Percentiles rank a stretch among this genome's conserved stretches.
These are phyloP conservation scores for Erythrobasidium yunnanense DNA, from an alignment of 768 basidiomycete species.

Conservation along the genomic window DNA sequence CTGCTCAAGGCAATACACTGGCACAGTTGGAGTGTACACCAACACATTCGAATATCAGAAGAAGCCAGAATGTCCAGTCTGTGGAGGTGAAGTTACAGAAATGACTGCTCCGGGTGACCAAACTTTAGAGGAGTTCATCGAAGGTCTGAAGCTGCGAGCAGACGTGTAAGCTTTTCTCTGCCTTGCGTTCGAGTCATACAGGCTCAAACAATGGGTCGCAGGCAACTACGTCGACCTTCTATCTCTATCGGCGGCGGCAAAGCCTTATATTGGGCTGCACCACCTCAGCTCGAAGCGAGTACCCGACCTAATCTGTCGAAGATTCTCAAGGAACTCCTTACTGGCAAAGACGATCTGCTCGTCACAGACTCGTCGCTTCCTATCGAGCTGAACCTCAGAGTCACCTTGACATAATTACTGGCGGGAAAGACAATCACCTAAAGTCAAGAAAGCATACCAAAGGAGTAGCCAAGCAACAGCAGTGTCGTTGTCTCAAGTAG, in stretches of 20 bases:
- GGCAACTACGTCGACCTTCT: conserved; percentile 95
- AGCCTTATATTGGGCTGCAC: conserved; percentile 85
- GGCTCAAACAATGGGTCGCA: too few species aligned
- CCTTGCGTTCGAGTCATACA: neutral
- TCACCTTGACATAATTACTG: conserved; percentile 38
- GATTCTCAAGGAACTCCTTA: conserved; percentile 69
- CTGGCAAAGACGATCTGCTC: conserved; percentile 62
- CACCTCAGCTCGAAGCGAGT: conserved; percentile 74
- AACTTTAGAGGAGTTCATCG: conserved; percentile 78
- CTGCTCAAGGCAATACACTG: conserved; percentile 85
- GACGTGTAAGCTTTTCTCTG: conserved; percentile 58
- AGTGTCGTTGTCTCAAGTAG: too few species aligned
- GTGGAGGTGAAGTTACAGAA: conserved; percentile 78
- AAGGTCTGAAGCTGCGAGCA: conserved; percentile 72
- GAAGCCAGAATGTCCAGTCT: conserved; percentile 88
- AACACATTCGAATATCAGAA: conserved; percentile 94
- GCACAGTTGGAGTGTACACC: conserved; percentile 90
- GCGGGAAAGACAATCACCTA: too few species aligned
- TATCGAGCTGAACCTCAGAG: conserved; percentile 54
- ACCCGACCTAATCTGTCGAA: conserved; percentile 86
- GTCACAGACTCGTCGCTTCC: conserved; percentile 84
- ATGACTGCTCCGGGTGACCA: conserved; percentile 56
- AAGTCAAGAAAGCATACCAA: too few species aligned
- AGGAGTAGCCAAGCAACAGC: too few species aligned
- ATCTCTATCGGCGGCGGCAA: conserved; percentile 61